These are phyloP conservation scores for Saccharomyces eubayanus DNA, from an alignment of 805 yeast genomes.

Conservation along the genomic window DNA sequence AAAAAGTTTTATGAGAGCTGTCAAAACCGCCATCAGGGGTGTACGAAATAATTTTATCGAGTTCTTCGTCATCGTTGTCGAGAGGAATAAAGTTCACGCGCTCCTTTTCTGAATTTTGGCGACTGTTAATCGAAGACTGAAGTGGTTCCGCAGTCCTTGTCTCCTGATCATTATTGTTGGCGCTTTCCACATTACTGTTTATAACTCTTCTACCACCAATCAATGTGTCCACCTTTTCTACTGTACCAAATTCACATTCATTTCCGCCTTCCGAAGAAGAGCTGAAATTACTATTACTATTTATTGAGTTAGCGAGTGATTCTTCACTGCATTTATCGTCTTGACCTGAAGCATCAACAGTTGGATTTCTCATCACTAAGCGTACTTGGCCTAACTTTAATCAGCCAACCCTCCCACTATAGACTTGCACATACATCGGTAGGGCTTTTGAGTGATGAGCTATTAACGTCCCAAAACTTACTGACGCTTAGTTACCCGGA, in stretches of 20 bases:
- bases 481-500: not conserved
- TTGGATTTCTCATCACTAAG: not conserved
- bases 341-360: not conserved
- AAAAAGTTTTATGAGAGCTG: constrained; percentile 27
- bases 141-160: not conserved
- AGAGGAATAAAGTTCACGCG: not conserved
- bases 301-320: not conserved
- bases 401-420: not conserved
- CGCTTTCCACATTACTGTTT: not conserved
- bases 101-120: not conserved
- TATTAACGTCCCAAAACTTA: not conserved
- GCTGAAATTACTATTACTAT: not conserved
- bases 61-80: not conserved
- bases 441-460: not conserved
- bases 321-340: not conserved
- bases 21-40: not conserved
- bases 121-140: not conserved
- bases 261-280: not conserved
- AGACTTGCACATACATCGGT: not conserved
- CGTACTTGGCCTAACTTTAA: not conserved
- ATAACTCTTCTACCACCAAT: constrained; percentile 7
- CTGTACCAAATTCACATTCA: not conserved
- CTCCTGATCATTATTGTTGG: constrained; percentile 8
- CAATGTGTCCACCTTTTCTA: not conserved
- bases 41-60: not conserved